Evolutionary conservation across 208 protist species (phyloP), one percentile per base, ranked within the genome.

Genomic region (Trypanosoma theileri): DNA sequence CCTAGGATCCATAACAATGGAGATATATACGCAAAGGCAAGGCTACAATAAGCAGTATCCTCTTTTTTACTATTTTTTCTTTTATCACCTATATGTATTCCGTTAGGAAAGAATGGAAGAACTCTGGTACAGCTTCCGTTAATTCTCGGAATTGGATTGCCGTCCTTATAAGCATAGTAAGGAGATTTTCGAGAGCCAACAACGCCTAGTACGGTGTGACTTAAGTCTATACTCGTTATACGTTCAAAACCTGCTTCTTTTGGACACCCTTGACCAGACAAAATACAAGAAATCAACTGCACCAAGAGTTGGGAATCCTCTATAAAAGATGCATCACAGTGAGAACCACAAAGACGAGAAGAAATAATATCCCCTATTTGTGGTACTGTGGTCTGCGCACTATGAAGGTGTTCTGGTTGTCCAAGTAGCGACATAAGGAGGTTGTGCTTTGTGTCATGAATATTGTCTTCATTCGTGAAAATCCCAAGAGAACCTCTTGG

Each of bases 1-100:
- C 74, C 82, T 7, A 73, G 75, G 13, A 76, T 57, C 60, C 81
- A 92, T 17, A 89, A 74, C 42, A 88, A 75, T 19, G 86, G 86
- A 0, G 69, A 69, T 3, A 87, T 60, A 56, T 84, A 85, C 16
- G 73, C 62, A 4, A 88, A 44, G 6, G 69, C 71, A 14, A 87
- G 59, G 45, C 78, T 84, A 53, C 85, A 80, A 56, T 72, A 45
- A 19, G 77, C 78, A 8, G 81, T 57, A 9, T 31, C 17, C 21
- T 59, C 24, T 48, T 48, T 48, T 48, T 48, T 48, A 3, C 1
- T 48, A 48, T 11, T 48, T 48, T 48, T 48, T n/a, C 16, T 48
- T n/a, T 50, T 60, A 10, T n/a, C 16, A 8, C 63, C 53, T 6
- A 59, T 70, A 54, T 63, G 40, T 6, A 26, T 35, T 64, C 87